A percentile compares a stretch with the other conserved stretches of the same genome.
These are phyloP conservation scores for Candida broadrunensis DNA, from an alignment of 805 yeast species.

Conservation along the genomic window DNA sequence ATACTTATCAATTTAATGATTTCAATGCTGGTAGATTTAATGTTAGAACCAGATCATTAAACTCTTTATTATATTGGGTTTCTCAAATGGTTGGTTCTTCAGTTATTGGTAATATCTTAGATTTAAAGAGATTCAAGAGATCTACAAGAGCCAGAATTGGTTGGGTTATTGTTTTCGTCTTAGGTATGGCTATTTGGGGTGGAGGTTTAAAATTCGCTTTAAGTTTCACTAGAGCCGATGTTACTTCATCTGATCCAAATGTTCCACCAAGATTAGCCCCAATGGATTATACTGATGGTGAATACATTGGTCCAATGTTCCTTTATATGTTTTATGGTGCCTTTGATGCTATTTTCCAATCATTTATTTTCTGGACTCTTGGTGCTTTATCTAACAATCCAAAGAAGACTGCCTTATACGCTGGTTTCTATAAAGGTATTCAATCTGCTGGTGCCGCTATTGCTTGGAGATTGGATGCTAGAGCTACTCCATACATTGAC, in stretches of 20 bases:
- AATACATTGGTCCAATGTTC: slow-evolving; percentile 58
- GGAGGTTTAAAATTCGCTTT: slow-evolving; percentile 52
- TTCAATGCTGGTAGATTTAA: slow-evolving; percentile 55
- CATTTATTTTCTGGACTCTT: slow-evolving; percentile 55
- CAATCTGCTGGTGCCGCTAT: slow-evolving; percentile 66
- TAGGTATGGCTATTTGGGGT: slow-evolving; percentile 54
- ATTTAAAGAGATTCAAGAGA: slow-evolving; percentile 39
- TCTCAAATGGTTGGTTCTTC: slow-evolving; percentile 59
- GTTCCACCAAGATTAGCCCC: slow-evolving; percentile 15
- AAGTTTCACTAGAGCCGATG: slow-evolving; percentile 37
- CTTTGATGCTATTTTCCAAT: slow-evolving; percentile 60
- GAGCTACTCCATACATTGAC: slow-evolving; percentile 30
- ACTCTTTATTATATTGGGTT: slow-evolving; percentile 59
- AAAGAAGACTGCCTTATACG: slow-evolving; percentile 52
- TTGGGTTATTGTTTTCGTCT: slow-evolving; percentile 34
- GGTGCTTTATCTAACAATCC: slow-evolving; percentile 60
- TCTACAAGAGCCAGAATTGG: slow-evolving; percentile 47
- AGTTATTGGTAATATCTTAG: slow-evolving; percentile 47
- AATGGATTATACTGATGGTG: slow-evolving; percentile 46
- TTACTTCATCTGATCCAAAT: slow-evolving; percentile 8
- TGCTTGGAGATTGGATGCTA: slow-evolving; percentile 55
- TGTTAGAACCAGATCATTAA: slow-evolving; percentile 58
- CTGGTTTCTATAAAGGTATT: slow-evolving; percentile 62
- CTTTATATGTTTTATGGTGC: slow-evolving; percentile 61
- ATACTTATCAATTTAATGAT: slow-evolving; percentile 62